Evolutionary conservation across 2,329 filamentous ascomycete genomes (phyloP).

Genomic region (Claviceps humidiphila): DNA sequence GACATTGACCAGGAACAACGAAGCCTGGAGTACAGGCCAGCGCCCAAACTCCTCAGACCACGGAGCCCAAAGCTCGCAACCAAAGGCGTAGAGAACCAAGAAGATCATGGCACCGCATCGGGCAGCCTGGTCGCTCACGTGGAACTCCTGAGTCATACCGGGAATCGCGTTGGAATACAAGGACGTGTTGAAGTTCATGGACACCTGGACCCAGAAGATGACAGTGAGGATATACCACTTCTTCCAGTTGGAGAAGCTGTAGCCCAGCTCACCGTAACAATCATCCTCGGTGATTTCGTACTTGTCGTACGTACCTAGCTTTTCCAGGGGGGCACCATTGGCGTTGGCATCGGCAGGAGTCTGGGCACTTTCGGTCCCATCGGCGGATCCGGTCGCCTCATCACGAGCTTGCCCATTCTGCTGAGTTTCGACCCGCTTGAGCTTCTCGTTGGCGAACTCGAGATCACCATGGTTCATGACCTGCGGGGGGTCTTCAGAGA

Average conservation of each 20-base stretch:
- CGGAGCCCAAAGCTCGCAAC: conserved; percentile 78
- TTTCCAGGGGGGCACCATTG: conserved; percentile 17
- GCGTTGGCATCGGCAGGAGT: conserved; percentile 19
- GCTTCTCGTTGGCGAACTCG: conserved; percentile 22
- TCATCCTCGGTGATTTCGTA: conserved; percentile 40
- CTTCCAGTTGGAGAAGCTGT: conserved; percentile 43
- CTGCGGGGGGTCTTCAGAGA: conserved; percentile 24
- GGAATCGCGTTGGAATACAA: conserved; percentile 56
- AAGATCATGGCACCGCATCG: conserved; percentile 67
- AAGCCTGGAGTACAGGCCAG: conserved; percentile 60
- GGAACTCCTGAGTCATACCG: conserved; percentile 54
- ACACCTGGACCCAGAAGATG: conserved; percentile 61
- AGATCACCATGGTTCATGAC: conserved; percentile 23
- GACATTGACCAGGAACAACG: conserved; percentile 62
- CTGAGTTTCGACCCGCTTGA: conserved; percentile 17
- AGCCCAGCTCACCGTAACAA: conserved; percentile 54
- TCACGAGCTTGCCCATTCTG: conserved; percentile 1
- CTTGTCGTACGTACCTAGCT: conserved; percentile 25
- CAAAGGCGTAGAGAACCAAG: conserved; percentile 68
- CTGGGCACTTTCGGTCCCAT: conserved; percentile 6
- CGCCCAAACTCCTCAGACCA: conserved; percentile 77
- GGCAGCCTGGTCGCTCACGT: conserved; percentile 53
- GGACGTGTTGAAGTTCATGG: conserved; percentile 69
- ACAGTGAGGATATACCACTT: conserved; percentile 64
- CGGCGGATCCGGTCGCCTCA: conserved; percentile 1